Evolutionary conservation across 352 stramenopile species (phyloP).

Genomic region (Pythium scleroteichum): DNA sequence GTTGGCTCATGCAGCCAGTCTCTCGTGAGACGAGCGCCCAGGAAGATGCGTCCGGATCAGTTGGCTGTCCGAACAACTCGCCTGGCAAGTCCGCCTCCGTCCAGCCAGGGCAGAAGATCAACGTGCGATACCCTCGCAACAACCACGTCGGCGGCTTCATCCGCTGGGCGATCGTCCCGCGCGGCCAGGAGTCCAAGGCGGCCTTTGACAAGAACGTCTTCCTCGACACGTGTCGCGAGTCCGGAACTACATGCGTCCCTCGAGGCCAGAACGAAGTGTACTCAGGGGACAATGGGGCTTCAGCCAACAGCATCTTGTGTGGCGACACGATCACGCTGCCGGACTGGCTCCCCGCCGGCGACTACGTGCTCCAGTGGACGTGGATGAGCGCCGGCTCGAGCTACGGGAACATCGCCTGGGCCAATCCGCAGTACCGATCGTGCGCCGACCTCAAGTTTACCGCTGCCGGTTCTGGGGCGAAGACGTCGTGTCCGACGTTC

Average conservation of each 20-base stretch:
- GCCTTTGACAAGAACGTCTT: conserved; percentile 31
- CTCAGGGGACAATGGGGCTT: conserved; percentile 12
- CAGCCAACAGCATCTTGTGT: conserved; percentile 19
- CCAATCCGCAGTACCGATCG: conserved; percentile 23
- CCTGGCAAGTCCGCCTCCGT: conserved; percentile 24
- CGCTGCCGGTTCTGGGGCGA: background rate
- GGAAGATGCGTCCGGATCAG: conserved; percentile 4
- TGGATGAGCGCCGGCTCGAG: conserved; percentile 23
- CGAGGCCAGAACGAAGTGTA: conserved; percentile 16
- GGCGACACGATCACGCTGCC: conserved; percentile 26
- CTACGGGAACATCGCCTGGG: conserved; percentile 20
- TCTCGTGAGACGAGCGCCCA: conserved; percentile 11
- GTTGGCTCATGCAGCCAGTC: conserved; percentile 15
- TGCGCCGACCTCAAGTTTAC: conserved; percentile 27
- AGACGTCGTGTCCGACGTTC: conserved; percentile 19
- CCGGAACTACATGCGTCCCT: conserved; percentile 23
- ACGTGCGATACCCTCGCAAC: conserved; percentile 35
- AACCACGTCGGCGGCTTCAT: conserved; percentile 39
- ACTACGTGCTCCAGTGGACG: conserved; percentile 27
- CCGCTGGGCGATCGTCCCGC: conserved; percentile 28
- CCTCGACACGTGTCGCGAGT: conserved; percentile 35
- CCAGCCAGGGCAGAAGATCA: conserved; percentile 21
- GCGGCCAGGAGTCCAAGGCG: conserved; percentile 24
- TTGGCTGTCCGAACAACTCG: conserved; percentile 21
- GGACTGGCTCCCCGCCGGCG: conserved; percentile 15